Evolutionary conservation across 352 stramenopile species (phyloP).

Genomic region (Globisporangium orthogonon): DNA sequence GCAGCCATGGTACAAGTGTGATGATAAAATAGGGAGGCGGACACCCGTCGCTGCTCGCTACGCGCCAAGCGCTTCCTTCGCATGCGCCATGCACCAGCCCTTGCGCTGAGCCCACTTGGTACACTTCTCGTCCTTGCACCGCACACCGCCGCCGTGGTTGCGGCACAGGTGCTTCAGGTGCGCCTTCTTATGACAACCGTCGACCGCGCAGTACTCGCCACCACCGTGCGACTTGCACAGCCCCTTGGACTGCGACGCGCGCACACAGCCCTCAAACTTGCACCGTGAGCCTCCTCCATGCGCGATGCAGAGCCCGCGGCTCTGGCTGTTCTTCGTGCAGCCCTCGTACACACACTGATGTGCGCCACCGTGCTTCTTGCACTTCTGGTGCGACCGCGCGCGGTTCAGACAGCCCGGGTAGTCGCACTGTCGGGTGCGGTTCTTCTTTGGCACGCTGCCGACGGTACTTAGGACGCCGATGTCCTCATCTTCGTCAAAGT

Average conservation of each 20-base stretch:
- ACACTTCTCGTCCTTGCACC: conserved; percentile 76
- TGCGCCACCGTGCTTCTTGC: conserved; percentile 86
- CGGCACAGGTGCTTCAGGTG: conserved; percentile 82
- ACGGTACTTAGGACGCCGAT: conserved; percentile 15
- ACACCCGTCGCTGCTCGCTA: conserved; percentile 8
- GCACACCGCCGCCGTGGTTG: conserved; percentile 80
- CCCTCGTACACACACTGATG: conserved; percentile 81
- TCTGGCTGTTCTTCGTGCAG: conserved; percentile 86
- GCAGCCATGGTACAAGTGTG: background rate
- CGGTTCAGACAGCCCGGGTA: conserved; percentile 71
- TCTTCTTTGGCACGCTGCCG: conserved; percentile 10
- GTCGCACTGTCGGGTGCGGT: conserved; percentile 58
- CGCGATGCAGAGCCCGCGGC: conserved; percentile 76
- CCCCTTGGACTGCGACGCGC: conserved; percentile 79
- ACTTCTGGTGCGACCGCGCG: conserved; percentile 80
- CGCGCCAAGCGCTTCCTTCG: conserved; percentile 62
- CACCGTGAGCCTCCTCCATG: conserved; percentile 79
- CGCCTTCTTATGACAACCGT: conserved; percentile 83
- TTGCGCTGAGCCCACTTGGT: conserved; percentile 85
- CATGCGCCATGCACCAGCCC: conserved; percentile 86
- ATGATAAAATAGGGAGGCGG: conserved; percentile 1
- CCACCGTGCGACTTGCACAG: conserved; percentile 84
- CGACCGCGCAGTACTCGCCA: conserved; percentile 74
- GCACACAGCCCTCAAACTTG: conserved; percentile 70
- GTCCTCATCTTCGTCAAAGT: conserved; percentile 1